phyloP scores from a whole-genome alignment of 306 rosid genomes.

The Cucumis sativus region DNA sequence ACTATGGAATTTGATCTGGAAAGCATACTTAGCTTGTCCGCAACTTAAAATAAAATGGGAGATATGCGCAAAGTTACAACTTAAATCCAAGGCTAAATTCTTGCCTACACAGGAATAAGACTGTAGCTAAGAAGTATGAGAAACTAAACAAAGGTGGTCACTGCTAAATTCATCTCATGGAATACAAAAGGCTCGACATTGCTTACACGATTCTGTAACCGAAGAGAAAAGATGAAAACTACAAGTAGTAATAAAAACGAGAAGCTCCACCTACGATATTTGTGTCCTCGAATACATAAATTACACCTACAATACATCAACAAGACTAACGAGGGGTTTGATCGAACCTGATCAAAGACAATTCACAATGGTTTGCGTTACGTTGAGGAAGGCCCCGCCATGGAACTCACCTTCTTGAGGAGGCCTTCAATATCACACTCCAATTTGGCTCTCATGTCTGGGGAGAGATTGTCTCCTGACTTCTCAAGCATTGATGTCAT shows the following conservation, averaged over 20 bases:
- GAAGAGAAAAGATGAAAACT: not conserved
- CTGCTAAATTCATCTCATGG: not conserved
- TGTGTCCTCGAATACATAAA: not conserved
- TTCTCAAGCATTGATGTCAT: constrained; percentile 61
- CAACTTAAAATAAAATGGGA: not conserved
- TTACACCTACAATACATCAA: constrained; percentile 1
- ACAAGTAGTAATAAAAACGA: not conserved
- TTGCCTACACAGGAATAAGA: not conserved
- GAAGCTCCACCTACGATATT: not conserved
- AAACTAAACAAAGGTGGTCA: not conserved
- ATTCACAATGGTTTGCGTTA: not conserved
- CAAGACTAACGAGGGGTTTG: not conserved
- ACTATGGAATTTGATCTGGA: not conserved
- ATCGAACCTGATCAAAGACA: not conserved
- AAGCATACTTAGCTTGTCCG: not conserved
- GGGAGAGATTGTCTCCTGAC: constrained; percentile 38
- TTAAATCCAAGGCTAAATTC: not conserved
- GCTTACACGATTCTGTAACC: constrained; percentile 1
- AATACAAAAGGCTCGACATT: constrained; percentile 1
- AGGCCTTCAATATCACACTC: constrained; percentile 56
- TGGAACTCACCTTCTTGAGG: constrained; percentile 58
- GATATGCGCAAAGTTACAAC: not conserved
- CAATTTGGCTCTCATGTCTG: constrained; percentile 46
- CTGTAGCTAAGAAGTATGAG: not conserved
- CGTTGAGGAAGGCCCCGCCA: constrained; percentile 24